phyloP scores from a whole-genome alignment of 805 yeast species.

The Saccharomycopsis fibuligera region DNA sequence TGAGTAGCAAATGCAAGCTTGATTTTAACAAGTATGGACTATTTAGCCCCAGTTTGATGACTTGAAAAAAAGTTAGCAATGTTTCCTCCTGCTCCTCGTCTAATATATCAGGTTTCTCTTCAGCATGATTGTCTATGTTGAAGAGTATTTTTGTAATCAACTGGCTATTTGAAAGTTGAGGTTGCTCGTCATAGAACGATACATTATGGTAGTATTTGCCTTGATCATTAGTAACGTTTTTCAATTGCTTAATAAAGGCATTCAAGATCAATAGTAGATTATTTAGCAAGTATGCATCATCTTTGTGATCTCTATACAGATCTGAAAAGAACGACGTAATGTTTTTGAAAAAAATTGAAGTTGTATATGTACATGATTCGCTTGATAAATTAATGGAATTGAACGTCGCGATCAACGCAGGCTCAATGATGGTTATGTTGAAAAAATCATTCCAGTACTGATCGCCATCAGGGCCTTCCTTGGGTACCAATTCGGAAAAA shows the following conservation, averaged over 20 bases:
- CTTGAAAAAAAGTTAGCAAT: background rate
- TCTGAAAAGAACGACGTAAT: background rate
- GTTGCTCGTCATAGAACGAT: background rate
- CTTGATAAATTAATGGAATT: conserved; percentile 9
- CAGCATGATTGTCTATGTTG: background rate
- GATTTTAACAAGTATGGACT: conserved; percentile 5
- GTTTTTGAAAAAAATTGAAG: conserved; percentile 4
- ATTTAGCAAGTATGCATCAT: conserved; percentile 10
- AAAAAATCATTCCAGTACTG: conserved; percentile 20
- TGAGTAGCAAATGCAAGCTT: conserved; percentile 9
- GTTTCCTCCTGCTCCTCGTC: background rate
- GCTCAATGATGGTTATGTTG: conserved; percentile 15
- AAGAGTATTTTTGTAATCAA: background rate
- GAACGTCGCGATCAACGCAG: conserved; percentile 21
- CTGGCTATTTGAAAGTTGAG: background rate
- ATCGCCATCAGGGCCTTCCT: conserved; percentile 3
- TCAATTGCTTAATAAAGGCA: conserved; percentile 17
- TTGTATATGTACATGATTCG: background rate
- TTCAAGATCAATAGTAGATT: conserved; percentile 16
- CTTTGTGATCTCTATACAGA: background rate
- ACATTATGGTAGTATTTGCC: background rate
- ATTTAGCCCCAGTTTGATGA: conserved; percentile 8
- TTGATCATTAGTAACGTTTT: conserved; percentile 5
- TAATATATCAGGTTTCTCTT: background rate
- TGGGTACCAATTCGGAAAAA: conserved; percentile 5